A percentile compares a stretch with the other conserved stretches of the same genome.
phyloP scores from a whole-genome alignment of 805 yeast genomes.

The Myxozyma kluyveri region DNA sequence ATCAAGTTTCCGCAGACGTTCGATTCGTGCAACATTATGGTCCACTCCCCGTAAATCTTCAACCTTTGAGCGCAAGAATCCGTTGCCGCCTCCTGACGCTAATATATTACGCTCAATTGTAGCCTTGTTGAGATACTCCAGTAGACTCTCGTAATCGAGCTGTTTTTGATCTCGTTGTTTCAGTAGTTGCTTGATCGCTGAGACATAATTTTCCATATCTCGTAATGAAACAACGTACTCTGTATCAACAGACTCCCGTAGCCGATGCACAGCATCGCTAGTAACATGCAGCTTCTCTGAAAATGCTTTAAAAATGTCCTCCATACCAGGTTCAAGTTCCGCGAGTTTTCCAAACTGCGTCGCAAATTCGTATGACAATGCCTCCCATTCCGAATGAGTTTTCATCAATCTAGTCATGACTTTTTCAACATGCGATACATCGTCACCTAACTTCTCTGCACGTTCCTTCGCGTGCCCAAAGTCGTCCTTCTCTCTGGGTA shows the following conservation, averaged over 20 bases:
- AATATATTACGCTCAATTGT: conserved; percentile 59
- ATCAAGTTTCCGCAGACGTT: conserved; percentile 51
- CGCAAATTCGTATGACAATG: conserved; percentile 70
- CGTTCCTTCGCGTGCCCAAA: conserved; percentile 80
- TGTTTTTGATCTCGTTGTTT: conserved; percentile 88
- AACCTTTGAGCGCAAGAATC: conserved; percentile 54
- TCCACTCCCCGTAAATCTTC: conserved; percentile 64
- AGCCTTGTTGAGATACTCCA: conserved; percentile 73
- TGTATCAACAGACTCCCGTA: conserved; percentile 62
- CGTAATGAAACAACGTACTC: conserved; percentile 78
- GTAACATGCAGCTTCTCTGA: conserved; percentile 49
- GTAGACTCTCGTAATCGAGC: conserved; percentile 82
- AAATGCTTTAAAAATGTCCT: conserved; percentile 44
- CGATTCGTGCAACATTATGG: conserved; percentile 54
- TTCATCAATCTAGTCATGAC: conserved; percentile 70
- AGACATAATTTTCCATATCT: conserved; percentile 80
- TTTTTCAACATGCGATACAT: conserved; percentile 71
- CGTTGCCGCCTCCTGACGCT: conserved; percentile 52
- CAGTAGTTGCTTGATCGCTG: conserved; percentile 62
- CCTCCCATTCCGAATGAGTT: conserved; percentile 67
- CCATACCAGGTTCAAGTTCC: conserved; percentile 48
- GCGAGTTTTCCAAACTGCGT: conserved; percentile 68
- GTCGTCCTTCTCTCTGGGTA: conserved; percentile 62
- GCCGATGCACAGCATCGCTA: conserved; percentile 34
- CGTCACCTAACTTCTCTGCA: conserved; percentile 80